Conservation (phyloP, 768 basidiomycete species). For the Phaffia australis region DNA sequence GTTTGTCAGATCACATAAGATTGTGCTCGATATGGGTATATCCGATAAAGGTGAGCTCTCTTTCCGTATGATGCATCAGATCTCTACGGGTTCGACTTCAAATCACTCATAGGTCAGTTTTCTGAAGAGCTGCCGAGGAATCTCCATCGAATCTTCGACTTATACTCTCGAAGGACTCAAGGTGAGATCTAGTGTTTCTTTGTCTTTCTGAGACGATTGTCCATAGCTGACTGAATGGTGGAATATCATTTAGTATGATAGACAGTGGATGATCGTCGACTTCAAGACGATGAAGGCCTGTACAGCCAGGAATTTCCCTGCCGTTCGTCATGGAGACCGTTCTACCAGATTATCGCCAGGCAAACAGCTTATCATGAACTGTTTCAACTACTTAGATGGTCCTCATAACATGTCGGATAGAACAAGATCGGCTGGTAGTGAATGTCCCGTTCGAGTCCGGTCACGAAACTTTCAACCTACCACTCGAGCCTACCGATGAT, state of each 20-base stretch:
- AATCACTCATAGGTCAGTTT: not conserved
- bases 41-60: conserved; percentile 17
- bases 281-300: conserved; percentile 8
- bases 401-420: conserved; percentile 3
- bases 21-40: conserved; percentile 2
- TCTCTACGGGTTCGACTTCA: not conserved
- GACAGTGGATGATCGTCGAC: conserved; percentile 24
- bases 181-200: not conserved
- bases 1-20: too few species aligned
- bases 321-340: not conserved
- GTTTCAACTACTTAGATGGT: conserved; percentile 9
- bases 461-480: not conserved
- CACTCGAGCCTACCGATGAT: not conserved
- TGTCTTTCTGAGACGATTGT: not conserved
- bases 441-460: not conserved
- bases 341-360: not conserved
- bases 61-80: not conserved
- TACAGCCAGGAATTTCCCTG: conserved; percentile 13
- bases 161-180: conserved; percentile 2
- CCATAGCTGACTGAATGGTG: not conserved
- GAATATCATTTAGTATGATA: conserved; percentile 2
- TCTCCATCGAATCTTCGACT: not conserved
- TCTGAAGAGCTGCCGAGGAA: conserved; percentile 20
- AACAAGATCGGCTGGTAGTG: not conserved
- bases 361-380: not conserved